Conservation (phyloP, 331 rosid genomes). For the Quercus lobata region DNA sequence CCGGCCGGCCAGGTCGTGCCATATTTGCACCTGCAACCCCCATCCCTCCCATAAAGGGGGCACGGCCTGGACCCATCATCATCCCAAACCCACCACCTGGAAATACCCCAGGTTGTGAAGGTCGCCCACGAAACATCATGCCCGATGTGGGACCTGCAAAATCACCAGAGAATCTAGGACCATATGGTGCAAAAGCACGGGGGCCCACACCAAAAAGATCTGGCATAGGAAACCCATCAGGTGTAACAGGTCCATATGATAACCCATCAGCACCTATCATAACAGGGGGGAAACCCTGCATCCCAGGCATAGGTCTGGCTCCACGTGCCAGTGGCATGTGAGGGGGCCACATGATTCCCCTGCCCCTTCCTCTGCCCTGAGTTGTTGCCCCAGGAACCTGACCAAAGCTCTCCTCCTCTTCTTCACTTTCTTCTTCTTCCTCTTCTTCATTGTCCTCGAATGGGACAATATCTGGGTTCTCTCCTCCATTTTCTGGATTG, state of each 20-base stretch:
- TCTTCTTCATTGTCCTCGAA: conserved; percentile 99
- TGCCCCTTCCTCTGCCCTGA: conserved; percentile 95
- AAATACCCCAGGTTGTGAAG: conserved; percentile 87
- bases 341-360: conserved; percentile 97
- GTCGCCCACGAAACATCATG: conserved; percentile 96
- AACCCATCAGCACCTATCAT: conserved; percentile 93
- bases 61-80: conserved; percentile 97
- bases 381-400: conserved; percentile 57
- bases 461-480: conserved; percentile 96
- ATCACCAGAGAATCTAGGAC: conserved; percentile 88
- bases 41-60: conserved; percentile 93
- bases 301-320: conserved; percentile 90
- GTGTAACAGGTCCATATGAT: conserved; percentile 80
- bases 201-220: conserved; percentile 86
- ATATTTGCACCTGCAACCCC: conserved; percentile 74
- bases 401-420: conserved; percentile 84
- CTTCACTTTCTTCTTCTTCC: conserved; percentile 96
- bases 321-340: conserved; percentile 90
- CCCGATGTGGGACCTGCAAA: conserved; percentile 71
- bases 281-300: conserved; percentile 83
- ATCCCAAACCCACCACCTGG: conserved; percentile 91
- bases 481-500: conserved; percentile 76
- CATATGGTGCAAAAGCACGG: conserved; percentile 77
- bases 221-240: conserved; percentile 94
- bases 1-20: conserved; percentile 68